Evolutionary conservation across 768 basidiomycete genomes (phyloP), one percentile per base, ranked within the genome.

Genomic region (Collybia sp.): DNA sequence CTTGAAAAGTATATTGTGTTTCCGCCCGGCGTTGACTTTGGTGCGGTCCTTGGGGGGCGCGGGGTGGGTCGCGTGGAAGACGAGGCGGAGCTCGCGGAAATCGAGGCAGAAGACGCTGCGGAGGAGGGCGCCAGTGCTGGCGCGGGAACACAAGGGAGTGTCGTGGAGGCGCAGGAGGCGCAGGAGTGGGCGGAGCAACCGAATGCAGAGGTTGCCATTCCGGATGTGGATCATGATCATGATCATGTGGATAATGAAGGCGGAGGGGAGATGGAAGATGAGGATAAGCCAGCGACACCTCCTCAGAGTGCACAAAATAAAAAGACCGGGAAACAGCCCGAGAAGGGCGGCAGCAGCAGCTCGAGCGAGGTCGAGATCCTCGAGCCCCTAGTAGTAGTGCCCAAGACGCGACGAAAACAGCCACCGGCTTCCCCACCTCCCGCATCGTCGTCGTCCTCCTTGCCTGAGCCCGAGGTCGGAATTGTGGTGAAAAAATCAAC

Each of bases 1-100:
- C 62, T 72, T 13, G 78, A 81, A 42, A 83, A 82, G 46, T 92
- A 91, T 62, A 78, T 83, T 49, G 56, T 71, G 19, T 91, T 86
- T 51, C 82, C 87, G 1, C 70, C 73, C 0, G 82, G 83, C 10
- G 62, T 87, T 36, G 82, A 92, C 58, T 88, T 86, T 58, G 70
- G 70, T 32, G 53, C 53, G 18, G 47, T 70, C 32, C 58, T 80
- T 1, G 76, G 72, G 2, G 67, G 72, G 44, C 52, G 73, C 11
- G 69, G 73, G 0, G 55, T 75, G 5, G 67, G 66, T 17, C 57
- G 62, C 1, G 51, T 59, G 32, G 61, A 63, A 43, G 45, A 53
- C 16, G 20, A 38, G 42, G 48, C 66, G 13, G 35, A 37, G 3
- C n/a, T 13, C 17, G 10, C 6, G n/a, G 17, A 13, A 3, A 37